Base-by-base conservation (phyloP, 345 rosid genomes). In the Gynandropsis gynandra region DNA sequence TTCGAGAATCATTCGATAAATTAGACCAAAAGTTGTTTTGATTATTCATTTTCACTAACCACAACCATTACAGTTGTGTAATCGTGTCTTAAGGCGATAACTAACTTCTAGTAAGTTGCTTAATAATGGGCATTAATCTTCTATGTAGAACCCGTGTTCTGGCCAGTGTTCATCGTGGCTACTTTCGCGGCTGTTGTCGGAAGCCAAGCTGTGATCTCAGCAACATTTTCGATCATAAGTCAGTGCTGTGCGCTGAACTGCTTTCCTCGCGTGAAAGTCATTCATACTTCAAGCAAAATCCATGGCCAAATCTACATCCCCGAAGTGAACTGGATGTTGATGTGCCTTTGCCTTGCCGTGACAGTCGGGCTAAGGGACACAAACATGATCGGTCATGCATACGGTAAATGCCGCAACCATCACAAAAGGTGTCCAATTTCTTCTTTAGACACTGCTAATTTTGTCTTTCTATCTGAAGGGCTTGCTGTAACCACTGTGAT, bases 191-290 rank as follows among this genome's bases (percentile, higher is more conserved):
- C 94, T 18, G 68, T 83, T 5, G 84, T 89, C 4, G 90, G 94
- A 73, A 83, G 98, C 58, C 96, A 86, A 68, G 96, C 98, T 53
- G 88, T 83, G 6, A 73, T 89, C 58, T 80, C 85, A 7, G 96
- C 90, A 42, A 87, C 98, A n/a, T 89, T 89, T 72, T 80, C 98
- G 42, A 69, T 80, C 52, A 72, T 83, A 67, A 86, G 90, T 63
- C 98, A 89, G 69, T 83, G 88, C 38, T 73, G 77, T 54, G 87
- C 95, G 10, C 73, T 81, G 20, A 82, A 84, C 35, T 90, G 98
- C 71, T 90, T 90, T 53, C 98, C 98, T 29, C 80, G 78, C 0
- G 85, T 89, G 49, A 89, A 80, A 70, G 71, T 86, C 51, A 64
- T 89, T 45, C 97, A 83, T 60, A 89, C 95, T 31, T 79, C 94